phyloP scores from a whole-genome alignment of 2,329 filamentous ascomycete genomes.

The Colletotrichum gigasporum region DNA sequence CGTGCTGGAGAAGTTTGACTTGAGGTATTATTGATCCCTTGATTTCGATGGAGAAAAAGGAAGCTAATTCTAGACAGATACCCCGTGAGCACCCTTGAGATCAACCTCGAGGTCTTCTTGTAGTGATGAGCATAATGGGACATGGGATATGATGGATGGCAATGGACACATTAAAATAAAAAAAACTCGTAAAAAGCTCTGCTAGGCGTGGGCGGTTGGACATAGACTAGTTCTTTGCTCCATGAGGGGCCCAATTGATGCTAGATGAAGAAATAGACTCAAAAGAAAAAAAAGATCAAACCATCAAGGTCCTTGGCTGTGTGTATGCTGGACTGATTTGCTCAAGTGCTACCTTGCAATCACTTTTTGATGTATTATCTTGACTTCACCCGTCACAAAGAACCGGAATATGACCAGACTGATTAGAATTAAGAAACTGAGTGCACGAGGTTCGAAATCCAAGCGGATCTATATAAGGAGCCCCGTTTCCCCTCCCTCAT shows the following conservation, averaged over 20 bases:
- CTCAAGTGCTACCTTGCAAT: no score
- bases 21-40: conserved; percentile 70
- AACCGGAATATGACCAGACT: no score
- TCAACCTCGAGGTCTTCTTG: conserved; percentile 94
- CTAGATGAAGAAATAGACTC: conserved; percentile 24
- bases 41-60: background rate
- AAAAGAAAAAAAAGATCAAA: conserved; percentile 26
- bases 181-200: conserved; percentile 7
- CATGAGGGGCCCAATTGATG: background rate
- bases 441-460: conserved; percentile 15
- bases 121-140: conserved; percentile 50
- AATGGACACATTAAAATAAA: background rate
- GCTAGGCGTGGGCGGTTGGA: background rate
- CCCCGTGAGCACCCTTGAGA: conserved; percentile 92
- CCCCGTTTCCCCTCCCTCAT: background rate
- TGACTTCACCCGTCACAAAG: no score
- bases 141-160: conserved; percentile 26
- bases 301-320: background rate
- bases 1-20: conserved; percentile 92
- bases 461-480: conserved; percentile 25
- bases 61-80: conserved; percentile 61
- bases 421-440: conserved; percentile 29
- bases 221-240: conserved; percentile 9
- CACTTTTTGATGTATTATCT: no score
- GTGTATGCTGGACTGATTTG: no score